Conservation (phyloP, 2,329 filamentous ascomycete species). For the Cordyceps farinosa region DNA sequence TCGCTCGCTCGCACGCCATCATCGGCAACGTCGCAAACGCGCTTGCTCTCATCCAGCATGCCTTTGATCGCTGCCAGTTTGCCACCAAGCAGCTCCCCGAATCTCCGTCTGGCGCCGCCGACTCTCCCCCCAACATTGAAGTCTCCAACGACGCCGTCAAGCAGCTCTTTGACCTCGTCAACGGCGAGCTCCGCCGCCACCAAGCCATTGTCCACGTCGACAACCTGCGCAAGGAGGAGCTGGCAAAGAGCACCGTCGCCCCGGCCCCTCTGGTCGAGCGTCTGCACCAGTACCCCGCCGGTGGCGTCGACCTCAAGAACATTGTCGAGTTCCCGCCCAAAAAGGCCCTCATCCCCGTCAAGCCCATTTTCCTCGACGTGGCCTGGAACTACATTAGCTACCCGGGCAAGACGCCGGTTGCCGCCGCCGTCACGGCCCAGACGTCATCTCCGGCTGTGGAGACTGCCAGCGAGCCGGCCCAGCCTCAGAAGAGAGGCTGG, state of each 20-base stretch:
- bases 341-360: conserved; percentile 79
- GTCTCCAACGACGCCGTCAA: conserved; percentile 58
- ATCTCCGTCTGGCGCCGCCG: conserved; percentile 27
- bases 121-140: conserved; percentile 61
- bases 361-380: conserved; percentile 92
- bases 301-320: conserved; percentile 70
- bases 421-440: conserved; percentile 21
- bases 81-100: conserved; percentile 42
- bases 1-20: conserved; percentile 80
- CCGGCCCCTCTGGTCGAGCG: conserved; percentile 65
- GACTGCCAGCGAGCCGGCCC: conserved; percentile 30
- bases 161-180: conserved; percentile 59
- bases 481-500: conserved; percentile 67
- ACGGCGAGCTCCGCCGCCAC: conserved; percentile 71
- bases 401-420: conserved; percentile 55
- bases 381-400: conserved; percentile 98
- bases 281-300: conserved; percentile 69
- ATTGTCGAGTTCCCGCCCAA: conserved; percentile 85
- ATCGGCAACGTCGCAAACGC: conserved; percentile 71
- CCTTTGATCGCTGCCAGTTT: conserved; percentile 59
- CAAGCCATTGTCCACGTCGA: conserved; percentile 83
- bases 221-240: conserved; percentile 53
- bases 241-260: conserved; percentile 33
- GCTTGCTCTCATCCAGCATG: conserved; percentile 77
- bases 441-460: conserved; percentile 20